Base-by-base conservation (phyloP, 208 protist genomes). In the Trypanosoma grayi region DNA sequence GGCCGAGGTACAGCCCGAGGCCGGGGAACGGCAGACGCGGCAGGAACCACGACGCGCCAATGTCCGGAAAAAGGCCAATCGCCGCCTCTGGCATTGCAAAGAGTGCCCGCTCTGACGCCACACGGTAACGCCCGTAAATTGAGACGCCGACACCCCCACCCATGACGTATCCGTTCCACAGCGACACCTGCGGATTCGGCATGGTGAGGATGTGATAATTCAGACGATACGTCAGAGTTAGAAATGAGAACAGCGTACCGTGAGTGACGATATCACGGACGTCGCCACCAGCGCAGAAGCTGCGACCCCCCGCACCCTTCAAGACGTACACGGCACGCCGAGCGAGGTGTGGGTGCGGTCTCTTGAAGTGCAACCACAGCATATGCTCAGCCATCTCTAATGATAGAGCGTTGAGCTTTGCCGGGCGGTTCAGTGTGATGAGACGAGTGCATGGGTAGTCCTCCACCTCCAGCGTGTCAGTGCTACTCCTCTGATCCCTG, bases 271-370 rank as follows among this genome's bases (percentile, higher is more conserved):
- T 60, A 27, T 64, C 62, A 24, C 51, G 75, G 27, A 94, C 73
- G 66, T 96, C 83, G 22, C 87, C 90, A 53, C 90, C 90, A n/a
- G 90, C 79, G 46, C 85, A 96, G 45, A 96, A 96, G 8, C 81
- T 83, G 37, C 92, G 91, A 11, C 40, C 39, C 24, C 84, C 84
- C 0, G 72, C 75, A 0, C 84, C 84, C 51, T 81, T 91, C 34
- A 91, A 36, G 10, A 91, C 61, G 59, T 81, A 85, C 7, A 90
- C 22, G 20, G 60, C 45, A 5, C 75, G 7, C 79, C 50, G 11
- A 66, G 70, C 51, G n/a, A 55, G n/a, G 43, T 69, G 44, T 14
- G 73, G 48, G 53, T 83, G 77, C 18, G 80, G 69, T 20, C 45
- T 58, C 2, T 60, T 56, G 27, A 81, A 28, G 71, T 85, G 79